phyloP scores from a whole-genome alignment of 164 flowering plant species.

The Vitis labrusca region DNA sequence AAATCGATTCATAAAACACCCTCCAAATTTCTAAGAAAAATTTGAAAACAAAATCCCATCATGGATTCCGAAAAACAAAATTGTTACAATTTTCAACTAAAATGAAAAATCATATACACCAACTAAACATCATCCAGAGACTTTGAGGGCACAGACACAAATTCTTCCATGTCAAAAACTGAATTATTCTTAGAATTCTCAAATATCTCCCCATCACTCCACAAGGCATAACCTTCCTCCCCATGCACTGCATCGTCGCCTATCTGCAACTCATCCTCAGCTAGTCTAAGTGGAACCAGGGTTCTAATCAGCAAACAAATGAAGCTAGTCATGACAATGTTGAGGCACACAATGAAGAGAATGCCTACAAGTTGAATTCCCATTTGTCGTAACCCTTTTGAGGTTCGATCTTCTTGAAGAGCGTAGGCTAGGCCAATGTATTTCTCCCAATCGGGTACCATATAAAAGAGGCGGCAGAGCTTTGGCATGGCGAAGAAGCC shows the following conservation, averaged over 20 bases:
- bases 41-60: no score
- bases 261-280: constrained; percentile 24
- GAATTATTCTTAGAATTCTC: constrained; percentile 16
- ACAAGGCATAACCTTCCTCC: constrained; percentile 37
- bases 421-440: constrained; percentile 29
- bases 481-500: constrained; percentile 46
- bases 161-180: constrained; percentile 5
- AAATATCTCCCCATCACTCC: constrained; percentile 22
- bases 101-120: neutral
- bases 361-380: constrained; percentile 34
- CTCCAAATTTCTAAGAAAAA: no score
- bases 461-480: constrained; percentile 33
- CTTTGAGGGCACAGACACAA: neutral
- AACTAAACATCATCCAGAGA: constrained; percentile 10
- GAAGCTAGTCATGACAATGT: constrained; percentile 30
- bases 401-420: constrained; percentile 15
- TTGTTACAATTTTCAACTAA: no score
- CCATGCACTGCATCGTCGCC: constrained; percentile 45
- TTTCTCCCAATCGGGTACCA: constrained; percentile 14
- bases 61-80: neutral
- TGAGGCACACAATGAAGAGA: constrained; percentile 21
- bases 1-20: no score
- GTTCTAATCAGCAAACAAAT: constrained; percentile 31
- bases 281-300: constrained; percentile 35
- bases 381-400: constrained; percentile 33